Evolutionary conservation across 805 yeast species (phyloP), one percentile per base, ranked within the genome.

Genomic region (Wickerhamiella azyma): DNA sequence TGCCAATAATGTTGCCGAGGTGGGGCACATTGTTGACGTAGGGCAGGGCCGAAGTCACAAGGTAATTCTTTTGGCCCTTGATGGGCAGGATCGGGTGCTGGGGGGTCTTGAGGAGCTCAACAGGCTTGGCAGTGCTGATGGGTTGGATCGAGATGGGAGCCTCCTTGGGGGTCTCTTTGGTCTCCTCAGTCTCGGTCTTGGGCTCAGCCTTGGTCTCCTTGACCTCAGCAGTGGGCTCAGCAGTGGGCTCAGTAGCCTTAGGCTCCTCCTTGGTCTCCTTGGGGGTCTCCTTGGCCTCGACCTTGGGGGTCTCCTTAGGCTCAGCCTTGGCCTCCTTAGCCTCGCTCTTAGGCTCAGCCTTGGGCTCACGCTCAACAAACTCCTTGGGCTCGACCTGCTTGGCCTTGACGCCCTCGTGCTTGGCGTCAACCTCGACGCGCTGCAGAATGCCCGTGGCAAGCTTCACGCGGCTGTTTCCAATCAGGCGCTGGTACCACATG

Each of bases 11-110:
- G 68, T 92, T 92, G 59, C 99, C 99, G 62, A 92, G 72, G 66
- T 92, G 99, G 39, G 99, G 99, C 44, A 92, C 98, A 60, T 92
- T 92, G 68, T 92, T 92, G 46, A 92, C 99, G 57, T 92, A 92
- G 9, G 99, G 99, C 58, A 92, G 74, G 29, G 99, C 97, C 21
- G 97, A 88, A 1, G 97, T 89, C 59, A 92, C 79, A 55, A 92
- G 68, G 47, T 89, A 75, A 65, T 92, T 92, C 59, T 81, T 75
- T 66, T 82, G 82, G 47, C 73, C 74, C 19, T 72, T 68, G 55
- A 75, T 75, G 48, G 97, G 98, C 43, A 73, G 55, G 51, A 80
- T 71, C 43, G 71, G 71, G 30, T 52, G 53, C 40, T 36, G 47
- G 11, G 38, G 43, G 18, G 18, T 26, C 8, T 26, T 13, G 35